A percentile compares a stretch with the other conserved stretches of the same genome.
Conservation (phyloP, 805 yeast species). For the Metschnikowia similis region DNA sequence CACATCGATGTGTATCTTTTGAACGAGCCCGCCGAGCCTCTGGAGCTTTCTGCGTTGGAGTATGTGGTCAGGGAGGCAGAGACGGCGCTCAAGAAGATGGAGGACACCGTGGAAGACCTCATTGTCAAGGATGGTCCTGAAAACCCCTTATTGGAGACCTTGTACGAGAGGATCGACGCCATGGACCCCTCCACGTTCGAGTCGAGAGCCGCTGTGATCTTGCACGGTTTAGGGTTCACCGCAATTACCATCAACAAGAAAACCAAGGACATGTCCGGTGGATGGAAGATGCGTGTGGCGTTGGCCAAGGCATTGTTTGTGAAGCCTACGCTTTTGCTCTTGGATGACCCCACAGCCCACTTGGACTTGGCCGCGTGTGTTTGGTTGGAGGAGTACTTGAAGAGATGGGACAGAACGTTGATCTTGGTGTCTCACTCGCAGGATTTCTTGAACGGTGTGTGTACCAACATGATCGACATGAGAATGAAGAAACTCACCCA, state of each 20-base stretch:
- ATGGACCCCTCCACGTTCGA: conserved; percentile 97
- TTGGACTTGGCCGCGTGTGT: conserved; percentile 99
- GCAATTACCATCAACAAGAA: conserved; percentile 79
- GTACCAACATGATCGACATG: conserved; percentile 98
- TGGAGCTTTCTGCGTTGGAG: conserved; percentile 87
- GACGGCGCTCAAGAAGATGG: conserved; percentile 82
- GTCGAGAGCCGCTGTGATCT: conserved; percentile 90
- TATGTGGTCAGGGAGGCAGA: conserved; percentile 98
- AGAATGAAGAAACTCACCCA: conserved; percentile 67
- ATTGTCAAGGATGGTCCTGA: conserved; percentile 94
- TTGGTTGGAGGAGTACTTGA: conserved; percentile 97
- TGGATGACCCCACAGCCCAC: conserved; percentile 99
- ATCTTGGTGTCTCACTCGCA: conserved; percentile 96
- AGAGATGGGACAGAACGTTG: conserved; percentile 88
- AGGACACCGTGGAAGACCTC: conserved; percentile 83
- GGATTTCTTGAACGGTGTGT: conserved; percentile 98
- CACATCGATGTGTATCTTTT: conserved; percentile 85
- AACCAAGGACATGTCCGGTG: conserved; percentile 99
- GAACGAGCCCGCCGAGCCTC: conserved; percentile 96
- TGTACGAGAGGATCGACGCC: conserved; percentile 92
- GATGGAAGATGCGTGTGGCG: conserved; percentile 99
- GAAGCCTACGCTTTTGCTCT: conserved; percentile 88
- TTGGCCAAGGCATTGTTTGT: conserved; percentile 96
- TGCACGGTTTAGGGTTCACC: conserved; percentile 97
- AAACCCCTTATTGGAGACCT: conserved; percentile 73